A percentile compares a stretch with the other conserved stretches of the same genome.
Evolutionary conservation across 2,329 filamentous ascomycete species (phyloP).

Genomic region (Calonectria leucothoes): DNA sequence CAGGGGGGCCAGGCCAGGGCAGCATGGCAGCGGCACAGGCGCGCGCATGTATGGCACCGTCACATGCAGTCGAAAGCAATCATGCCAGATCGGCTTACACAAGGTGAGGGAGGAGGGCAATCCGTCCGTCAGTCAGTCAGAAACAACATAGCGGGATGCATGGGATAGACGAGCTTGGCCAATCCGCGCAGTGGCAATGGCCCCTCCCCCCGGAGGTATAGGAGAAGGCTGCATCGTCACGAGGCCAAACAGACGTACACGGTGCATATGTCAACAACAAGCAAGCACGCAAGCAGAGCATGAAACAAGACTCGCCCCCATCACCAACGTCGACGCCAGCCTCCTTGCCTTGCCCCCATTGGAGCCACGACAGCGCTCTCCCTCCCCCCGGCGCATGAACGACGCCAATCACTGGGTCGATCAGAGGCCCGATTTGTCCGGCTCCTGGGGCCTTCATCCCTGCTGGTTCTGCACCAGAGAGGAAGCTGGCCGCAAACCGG

Average conservation of each 20-base stretch:
- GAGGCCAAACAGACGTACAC: constrained; percentile 23
- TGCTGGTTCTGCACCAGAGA: constrained; percentile 4
- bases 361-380: constrained; percentile 40
- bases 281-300: too few relatives aligned
- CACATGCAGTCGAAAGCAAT: neutral
- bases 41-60: neutral
- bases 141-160: neutral
- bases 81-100: constrained; percentile 2
- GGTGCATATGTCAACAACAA: constrained; percentile 27
- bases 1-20: neutral
- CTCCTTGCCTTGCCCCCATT: constrained; percentile 32
- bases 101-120: too few relatives aligned
- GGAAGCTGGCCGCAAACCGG: constrained; percentile 19
- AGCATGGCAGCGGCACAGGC: neutral
- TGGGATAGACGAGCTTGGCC: neutral
- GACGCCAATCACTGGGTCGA: constrained; percentile 33
- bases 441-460: constrained; percentile 6
- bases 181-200: neutral
- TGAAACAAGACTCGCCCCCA: constrained; percentile 24
- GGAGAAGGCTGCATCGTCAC: constrained; percentile 18
- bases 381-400: constrained; percentile 29
- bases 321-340: neutral
- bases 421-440: constrained; percentile 17
- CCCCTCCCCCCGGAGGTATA: neutral
- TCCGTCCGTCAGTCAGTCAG: neutral